Base-by-base conservation (phyloP, 495 filamentous ascomycete genomes). In the Tuber magnatum region DNA sequence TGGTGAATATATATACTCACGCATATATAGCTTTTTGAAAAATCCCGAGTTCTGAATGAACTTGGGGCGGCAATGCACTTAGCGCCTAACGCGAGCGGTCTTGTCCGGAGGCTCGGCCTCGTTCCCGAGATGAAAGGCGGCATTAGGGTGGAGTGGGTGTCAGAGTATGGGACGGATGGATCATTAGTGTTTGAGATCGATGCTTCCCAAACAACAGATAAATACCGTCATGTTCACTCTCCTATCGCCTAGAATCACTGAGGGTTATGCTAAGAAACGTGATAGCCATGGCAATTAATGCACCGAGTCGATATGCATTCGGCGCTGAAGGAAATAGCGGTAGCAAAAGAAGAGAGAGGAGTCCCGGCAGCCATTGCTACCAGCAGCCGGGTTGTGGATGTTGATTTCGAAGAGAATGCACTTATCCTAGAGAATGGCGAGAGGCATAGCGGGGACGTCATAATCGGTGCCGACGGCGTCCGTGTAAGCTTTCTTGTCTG, bases 61-160 rank as follows among this genome's bases (percentile, higher is more conserved):
- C 78, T 84, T n/a, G 87, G 88, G 0, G 89, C 88, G 68, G 88
- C 88, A 0, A 84, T 89, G 56, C 87, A 87, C 77, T 77, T 90
- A 28, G 83, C 85, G 0, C 86, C 88, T 28, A 90, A 89, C 75
- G 83, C 86, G 8, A 88, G 88, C 75, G 85, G 85, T 0, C 82
- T 87, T 35, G 80, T 90, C 10, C 82, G 80, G 12, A 82, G 82
- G 69, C 82, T 87, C 38, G 87, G 87, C 14, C 84, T 86, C 28
- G 10, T 24, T 22, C 79, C 74, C 12, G 80, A 77, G 43, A 73
- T 77, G 22, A 22, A 68, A 18, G 71, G 73, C 3, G 74, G 44
- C 24, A 71, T 78, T n/a, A 32, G 42, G n/a, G 65, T 72, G 3
- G 69, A 32, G 32, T 14, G 75, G 77, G 18, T 79, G 9, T 38